Conservation (phyloP, 768 basidiomycete species). For the Macrolepiota albuminosa region DNA sequence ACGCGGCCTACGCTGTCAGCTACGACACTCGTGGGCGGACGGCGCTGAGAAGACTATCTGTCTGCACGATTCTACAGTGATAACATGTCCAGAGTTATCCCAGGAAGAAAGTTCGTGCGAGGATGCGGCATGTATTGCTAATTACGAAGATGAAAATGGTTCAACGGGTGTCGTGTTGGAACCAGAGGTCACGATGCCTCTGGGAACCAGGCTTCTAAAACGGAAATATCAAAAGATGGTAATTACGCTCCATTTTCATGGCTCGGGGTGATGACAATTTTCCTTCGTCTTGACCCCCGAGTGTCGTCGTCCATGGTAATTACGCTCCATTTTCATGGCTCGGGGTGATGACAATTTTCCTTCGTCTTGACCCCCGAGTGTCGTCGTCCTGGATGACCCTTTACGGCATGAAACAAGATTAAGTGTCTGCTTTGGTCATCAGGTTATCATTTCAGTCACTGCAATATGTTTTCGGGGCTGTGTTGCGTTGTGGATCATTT, state of each 20-base stretch:
- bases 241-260: slow-evolving; percentile 1
- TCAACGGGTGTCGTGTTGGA: not conserved
- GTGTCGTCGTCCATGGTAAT: not conserved
- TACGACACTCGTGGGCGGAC: not conserved
- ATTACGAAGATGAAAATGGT: not conserved
- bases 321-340: not conserved
- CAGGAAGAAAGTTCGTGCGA: not conserved
- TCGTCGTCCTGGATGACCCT: not conserved
- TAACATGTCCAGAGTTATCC: not conserved
- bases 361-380: too few species aligned
- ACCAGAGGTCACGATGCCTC: slow-evolving; percentile 25
- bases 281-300: too few species aligned
- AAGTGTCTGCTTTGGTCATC: not conserved
- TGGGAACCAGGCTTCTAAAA: not conserved
- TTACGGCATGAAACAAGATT: not conserved
- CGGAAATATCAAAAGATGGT: slow-evolving; percentile 5
- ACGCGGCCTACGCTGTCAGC: not conserved
- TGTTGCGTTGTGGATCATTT: not conserved
- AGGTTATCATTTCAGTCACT: not conserved
- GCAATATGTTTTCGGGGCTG: not conserved
- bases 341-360: not conserved
- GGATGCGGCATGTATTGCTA: not conserved
- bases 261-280: not conserved
- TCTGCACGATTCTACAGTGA: not conserved
- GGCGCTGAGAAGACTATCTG: not conserved